Evolutionary conservation across 75 land plant species (phyloP).

Genomic region (Sequoiadendron giganteum): DNA sequence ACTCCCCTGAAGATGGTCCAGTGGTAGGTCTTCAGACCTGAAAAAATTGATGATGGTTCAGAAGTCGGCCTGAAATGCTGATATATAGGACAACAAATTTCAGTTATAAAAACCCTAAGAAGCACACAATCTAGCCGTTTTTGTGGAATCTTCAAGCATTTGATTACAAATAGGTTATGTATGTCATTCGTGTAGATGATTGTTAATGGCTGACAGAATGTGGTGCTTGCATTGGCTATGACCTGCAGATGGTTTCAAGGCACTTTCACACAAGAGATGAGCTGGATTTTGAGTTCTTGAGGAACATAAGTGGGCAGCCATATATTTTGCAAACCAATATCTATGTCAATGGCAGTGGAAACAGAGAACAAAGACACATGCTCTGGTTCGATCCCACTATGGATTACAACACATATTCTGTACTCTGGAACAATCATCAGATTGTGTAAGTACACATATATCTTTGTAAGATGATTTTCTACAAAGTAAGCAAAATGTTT

Average conservation of each 20-base stretch:
- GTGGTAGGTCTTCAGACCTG: too few species aligned
- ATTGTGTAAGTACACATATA: not conserved
- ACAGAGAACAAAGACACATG: conserved; percentile 6
- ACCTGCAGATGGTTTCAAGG: conserved; percentile 6
- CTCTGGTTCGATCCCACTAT: conserved; percentile 12
- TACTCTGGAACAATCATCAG: conserved; percentile 9
- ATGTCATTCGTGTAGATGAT: not conserved
- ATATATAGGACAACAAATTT: not conserved
- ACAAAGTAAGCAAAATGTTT: not conserved
- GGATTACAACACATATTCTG: not conserved
- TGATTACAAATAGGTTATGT: too few species aligned
- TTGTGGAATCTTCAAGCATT: too few species aligned
- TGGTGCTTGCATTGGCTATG: not conserved
- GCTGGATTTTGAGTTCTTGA: conserved; percentile 8
- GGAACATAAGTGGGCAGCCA: conserved; percentile 6
- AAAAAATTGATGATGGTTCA: not conserved
- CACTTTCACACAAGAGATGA: conserved; percentile 8
- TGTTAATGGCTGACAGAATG: not conserved
- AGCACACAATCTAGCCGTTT: too few species aligned
- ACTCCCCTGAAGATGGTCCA: too few species aligned
- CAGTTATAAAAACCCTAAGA: not conserved
- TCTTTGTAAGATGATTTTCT: too few species aligned
- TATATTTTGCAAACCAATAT: conserved; percentile 11
- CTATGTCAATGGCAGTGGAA: not conserved
- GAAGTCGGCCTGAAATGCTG: not conserved